Conservation (phyloP, 176 grass and related monocot species). For the Aegilops speltoides region DNA sequence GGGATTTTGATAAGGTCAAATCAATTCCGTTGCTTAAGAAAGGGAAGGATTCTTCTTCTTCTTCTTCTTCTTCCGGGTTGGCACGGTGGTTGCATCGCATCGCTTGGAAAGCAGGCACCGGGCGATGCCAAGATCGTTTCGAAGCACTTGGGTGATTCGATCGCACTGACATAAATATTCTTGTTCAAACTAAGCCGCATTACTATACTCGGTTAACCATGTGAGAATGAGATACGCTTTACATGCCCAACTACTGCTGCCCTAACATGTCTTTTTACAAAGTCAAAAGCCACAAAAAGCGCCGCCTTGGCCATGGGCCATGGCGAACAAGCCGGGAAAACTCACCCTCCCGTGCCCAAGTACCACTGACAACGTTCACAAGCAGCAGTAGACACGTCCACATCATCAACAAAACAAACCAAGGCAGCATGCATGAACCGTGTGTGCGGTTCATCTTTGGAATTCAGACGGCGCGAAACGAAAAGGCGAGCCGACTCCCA, state of each 20-base stretch:
- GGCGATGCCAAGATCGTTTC: background rate
- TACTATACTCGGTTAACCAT: background rate
- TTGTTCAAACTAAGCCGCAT: background rate
- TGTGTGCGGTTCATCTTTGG: background rate
- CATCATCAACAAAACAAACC: background rate
- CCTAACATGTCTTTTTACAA: background rate
- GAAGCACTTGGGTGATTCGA: background rate
- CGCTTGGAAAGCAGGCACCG: background rate
- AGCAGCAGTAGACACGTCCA: background rate
- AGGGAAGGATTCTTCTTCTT: no score
- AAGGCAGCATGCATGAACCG: no score
- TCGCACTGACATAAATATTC: background rate
- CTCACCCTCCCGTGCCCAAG: background rate
- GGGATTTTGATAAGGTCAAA: background rate
- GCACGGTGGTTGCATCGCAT: background rate
- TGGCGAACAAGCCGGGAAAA: background rate
- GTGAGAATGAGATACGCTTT: background rate
- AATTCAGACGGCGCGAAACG: constrained; percentile 32
- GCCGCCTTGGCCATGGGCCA: background rate
- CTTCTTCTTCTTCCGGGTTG: background rate
- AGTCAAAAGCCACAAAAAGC: background rate
- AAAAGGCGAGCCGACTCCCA: background rate
- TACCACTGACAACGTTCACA: background rate
- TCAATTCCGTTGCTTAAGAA: no score
- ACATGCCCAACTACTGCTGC: background rate